Conservation (phyloP, 1,284 basidiomycete species). For the Coniophora puteana region DNA sequence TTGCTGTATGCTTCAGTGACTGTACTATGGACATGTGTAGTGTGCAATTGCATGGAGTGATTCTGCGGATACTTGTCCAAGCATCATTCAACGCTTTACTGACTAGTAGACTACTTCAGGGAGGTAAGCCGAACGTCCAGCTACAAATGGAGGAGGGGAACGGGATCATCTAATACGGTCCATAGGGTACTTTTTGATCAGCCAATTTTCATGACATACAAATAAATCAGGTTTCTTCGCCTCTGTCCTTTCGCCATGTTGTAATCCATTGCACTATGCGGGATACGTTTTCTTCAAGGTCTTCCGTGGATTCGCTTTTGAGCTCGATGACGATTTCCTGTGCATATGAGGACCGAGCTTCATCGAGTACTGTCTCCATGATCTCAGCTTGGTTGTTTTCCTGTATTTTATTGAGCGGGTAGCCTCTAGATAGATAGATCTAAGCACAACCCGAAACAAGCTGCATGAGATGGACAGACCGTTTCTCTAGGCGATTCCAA, state of each 20-base stretch:
- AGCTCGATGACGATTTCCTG: constrained; percentile 87
- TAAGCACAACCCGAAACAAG: constrained; percentile 2
- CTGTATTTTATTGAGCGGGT: constrained; percentile 90
- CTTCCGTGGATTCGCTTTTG: constrained; percentile 72
- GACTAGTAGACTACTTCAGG: constrained; percentile 20
- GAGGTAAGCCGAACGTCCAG: constrained; percentile 13
- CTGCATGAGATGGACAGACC: constrained; percentile 49
- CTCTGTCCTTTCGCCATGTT: constrained; percentile 66
- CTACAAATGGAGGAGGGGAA: background rate
- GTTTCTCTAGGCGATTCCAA: constrained; percentile 92
- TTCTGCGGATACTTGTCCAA: constrained; percentile 13
- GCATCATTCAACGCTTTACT: constrained; percentile 16
- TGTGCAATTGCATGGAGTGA: background rate
- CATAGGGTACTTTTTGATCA: constrained; percentile 27
- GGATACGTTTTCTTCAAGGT: constrained; percentile 85
- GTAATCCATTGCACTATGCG: constrained; percentile 86
- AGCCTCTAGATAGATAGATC: constrained; percentile 53
- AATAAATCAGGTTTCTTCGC: constrained; percentile 13
- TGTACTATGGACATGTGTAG: background rate
- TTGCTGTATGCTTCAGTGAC: too few species aligned
- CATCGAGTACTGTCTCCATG: constrained; percentile 90
- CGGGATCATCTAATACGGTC: constrained; percentile 15
- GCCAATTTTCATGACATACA: constrained; percentile 30
- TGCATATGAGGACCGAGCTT: constrained; percentile 85
- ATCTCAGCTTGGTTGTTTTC: constrained; percentile 99